Conservation (phyloP, 2,329 filamentous ascomycete species). For the Lachnellula occidentalis region DNA sequence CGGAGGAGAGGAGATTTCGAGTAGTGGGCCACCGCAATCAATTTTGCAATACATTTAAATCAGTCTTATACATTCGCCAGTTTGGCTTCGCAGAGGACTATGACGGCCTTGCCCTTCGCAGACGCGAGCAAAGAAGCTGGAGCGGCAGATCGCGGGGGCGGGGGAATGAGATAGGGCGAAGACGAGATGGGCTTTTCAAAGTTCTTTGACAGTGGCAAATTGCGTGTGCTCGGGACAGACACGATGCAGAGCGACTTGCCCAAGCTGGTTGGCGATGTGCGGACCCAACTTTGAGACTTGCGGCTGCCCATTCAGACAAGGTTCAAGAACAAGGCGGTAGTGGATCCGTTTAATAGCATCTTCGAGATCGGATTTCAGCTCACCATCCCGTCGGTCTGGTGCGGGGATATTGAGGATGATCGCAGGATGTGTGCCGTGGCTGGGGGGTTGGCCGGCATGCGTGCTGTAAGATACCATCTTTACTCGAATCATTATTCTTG, state of each 20-base stretch:
- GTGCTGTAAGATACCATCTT: too few species aligned
- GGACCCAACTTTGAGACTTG: not conserved
- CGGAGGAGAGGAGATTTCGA: too few species aligned
- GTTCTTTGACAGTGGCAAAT: not conserved
- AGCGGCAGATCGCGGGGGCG: not conserved
- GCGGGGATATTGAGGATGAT: slow-evolving; percentile 6
- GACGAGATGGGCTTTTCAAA: not conserved
- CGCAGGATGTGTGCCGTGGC: not conserved
- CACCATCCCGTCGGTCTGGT: slow-evolving; percentile 5
- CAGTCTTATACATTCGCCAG: slow-evolving; percentile 3
- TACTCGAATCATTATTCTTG: too few species aligned
- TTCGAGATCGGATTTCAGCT: slow-evolving; percentile 4
- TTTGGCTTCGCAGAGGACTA: slow-evolving; percentile 6
- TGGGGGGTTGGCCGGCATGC: too few species aligned
- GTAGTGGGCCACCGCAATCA: too few species aligned
- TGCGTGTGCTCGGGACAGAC: slow-evolving; percentile 1
- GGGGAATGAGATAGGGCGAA: not conserved
- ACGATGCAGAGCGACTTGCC: not conserved
- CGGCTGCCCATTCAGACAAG: not conserved
- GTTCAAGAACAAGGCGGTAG: not conserved
- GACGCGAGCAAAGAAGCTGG: not conserved
- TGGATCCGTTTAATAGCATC: slow-evolving; percentile 4
- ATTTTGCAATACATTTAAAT: too few species aligned
- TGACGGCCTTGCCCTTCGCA: not conserved
- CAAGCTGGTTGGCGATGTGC: not conserved